Evolutionary conservation across 768 basidiomycete genomes (phyloP), one percentile per base, ranked within the genome.

Genomic region (Clavaria fumosa): DNA sequence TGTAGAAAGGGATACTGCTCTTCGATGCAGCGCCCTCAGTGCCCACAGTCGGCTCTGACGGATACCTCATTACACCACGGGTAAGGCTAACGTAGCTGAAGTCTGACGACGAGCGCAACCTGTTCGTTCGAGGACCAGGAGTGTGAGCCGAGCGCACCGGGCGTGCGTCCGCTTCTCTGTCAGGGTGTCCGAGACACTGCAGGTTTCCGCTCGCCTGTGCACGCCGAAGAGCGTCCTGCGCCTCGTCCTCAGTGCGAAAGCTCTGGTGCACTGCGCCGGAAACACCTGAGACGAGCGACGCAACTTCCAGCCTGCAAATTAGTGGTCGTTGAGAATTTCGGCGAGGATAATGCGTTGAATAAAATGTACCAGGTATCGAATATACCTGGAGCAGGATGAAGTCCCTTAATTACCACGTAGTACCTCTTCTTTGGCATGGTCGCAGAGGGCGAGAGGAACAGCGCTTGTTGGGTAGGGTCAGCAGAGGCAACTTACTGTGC

Each of bases 241-340:
- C 72, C 42, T 70, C 62, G 20, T 55, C 62, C 43, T 62, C 46
- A 3, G 63, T 56, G 2, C 41, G 6, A 44, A 67, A 72, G 31
- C 65, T 54, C 41, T 73, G 60, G 44, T 60, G 49, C 4, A 64
- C 43, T 2, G 66, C 51, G 23, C 60, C 61, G 6, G 63, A 53
- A 7, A 72, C 57, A 3, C 61, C 56, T 37, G 46, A 60, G 7
- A 68, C 63, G 37, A 65, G 55, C 5, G 63, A 59, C 1, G 52
- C 57, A 12, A 58, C 62, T 46, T 69, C 62, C 7, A 62, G 48
- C 72, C 72, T 74, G 23, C 15, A 24, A 27, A 19, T 7, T 12
- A 35, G n/a, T n/a, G n/a, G n/a, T n/a, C n/a, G n/a, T n/a, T n/a
- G n/a, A n/a, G n/a, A n/a, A n/a, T n/a, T n/a, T n/a, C n/a, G 11